phyloP scores from a whole-genome alignment of 176 grass and related monocot genomes.

The Lolium rigidum region DNA sequence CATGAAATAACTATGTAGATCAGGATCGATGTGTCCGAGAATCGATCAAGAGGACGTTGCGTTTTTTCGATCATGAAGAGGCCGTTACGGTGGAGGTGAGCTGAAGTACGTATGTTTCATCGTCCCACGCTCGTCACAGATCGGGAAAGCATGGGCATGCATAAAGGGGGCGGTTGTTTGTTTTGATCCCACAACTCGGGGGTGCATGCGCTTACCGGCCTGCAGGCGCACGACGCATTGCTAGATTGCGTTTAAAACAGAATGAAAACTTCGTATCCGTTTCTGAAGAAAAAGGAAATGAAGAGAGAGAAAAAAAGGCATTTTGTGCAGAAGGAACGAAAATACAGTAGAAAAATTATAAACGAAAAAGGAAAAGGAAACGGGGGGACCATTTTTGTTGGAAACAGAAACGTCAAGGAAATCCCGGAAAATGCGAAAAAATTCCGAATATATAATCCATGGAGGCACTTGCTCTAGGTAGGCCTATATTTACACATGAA shows the following conservation, averaged over 20 bases:
- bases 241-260: neutral
- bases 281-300: no score
- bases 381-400: no score
- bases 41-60: neutral
- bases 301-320: no score
- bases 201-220: neutral
- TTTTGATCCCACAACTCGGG: neutral
- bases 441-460: no score
- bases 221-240: neutral
- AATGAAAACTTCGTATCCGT: no score
- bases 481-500: no score
- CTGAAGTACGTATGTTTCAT: constrained; percentile 33
- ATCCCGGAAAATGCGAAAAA: no score
- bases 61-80: neutral
- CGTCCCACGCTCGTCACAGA: constrained; percentile 5
- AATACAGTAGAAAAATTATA: no score
- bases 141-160: neutral
- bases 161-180: neutral
- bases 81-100: constrained; percentile 39
- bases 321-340: no score
- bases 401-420: no score
- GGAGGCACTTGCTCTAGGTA: no score
- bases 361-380: no score
- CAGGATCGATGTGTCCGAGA: neutral
- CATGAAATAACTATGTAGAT: neutral